Conservation (phyloP, 352 stramenopile genomes). For the Phytophthora tentaculata region DNA sequence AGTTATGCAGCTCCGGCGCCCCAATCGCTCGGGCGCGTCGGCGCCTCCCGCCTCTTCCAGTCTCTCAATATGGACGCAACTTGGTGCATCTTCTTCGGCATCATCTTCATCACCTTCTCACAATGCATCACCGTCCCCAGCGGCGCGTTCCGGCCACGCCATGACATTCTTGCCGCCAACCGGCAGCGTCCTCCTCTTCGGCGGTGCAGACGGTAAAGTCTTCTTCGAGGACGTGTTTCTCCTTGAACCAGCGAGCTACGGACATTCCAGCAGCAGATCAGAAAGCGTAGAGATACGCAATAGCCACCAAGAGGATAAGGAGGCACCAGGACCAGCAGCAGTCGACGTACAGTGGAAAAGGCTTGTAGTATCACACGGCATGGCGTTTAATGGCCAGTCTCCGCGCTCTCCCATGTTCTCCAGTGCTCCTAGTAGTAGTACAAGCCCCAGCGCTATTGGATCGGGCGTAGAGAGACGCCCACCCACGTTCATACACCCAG, state of each 20-base stretch:
- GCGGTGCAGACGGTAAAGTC: conserved; percentile 60
- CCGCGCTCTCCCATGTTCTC: conserved; percentile 25
- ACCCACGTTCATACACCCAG: conserved; percentile 24
- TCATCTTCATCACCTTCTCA: neutral
- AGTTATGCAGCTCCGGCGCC: conserved; percentile 14
- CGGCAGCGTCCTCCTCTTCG: conserved; percentile 64
- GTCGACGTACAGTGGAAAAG: conserved; percentile 55
- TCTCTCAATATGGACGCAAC: conserved; percentile 38
- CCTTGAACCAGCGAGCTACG: conserved; percentile 48
- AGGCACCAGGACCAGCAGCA: neutral
- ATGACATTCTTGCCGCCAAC: conserved; percentile 58
- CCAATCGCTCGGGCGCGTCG: conserved; percentile 2
- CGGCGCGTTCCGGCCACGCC: conserved; percentile 61
- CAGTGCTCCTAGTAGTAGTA: conserved; percentile 6
- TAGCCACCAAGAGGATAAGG: neutral
- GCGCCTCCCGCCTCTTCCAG: conserved; percentile 4
- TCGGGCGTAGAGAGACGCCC: conserved; percentile 14
- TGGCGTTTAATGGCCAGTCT: conserved; percentile 23
- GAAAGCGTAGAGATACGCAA: conserved; percentile 4
- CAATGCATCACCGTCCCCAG: conserved; percentile 17
- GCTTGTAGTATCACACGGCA: conserved; percentile 48
- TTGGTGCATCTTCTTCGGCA: conserved; percentile 11
- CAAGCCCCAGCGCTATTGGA: conserved; percentile 14
- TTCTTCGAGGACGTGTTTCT: conserved; percentile 74
- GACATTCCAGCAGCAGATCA: neutral